Base-by-base conservation (phyloP, 164 flowering plant species). In the Malania oleifera region DNA sequence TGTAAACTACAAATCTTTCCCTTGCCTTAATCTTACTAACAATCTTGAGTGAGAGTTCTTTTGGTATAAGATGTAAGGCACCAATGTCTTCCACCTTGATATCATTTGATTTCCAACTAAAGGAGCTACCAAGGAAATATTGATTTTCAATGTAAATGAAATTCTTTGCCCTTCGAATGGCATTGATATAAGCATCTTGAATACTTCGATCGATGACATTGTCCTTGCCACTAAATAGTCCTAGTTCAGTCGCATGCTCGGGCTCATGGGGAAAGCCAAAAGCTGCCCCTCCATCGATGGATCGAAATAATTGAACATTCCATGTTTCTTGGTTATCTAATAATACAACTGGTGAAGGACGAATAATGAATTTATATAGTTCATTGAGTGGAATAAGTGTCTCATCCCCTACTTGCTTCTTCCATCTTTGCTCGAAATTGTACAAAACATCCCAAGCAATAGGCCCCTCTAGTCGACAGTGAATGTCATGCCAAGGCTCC, bases 401-500 rank as follows among this genome's bases (percentile, higher is more conserved):
- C 37, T 57, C 55, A 17, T 63, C 44, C 8, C 73, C 74, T 7
- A 62, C 75, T 60, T 82, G 87, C 56, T 70, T 80, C 28, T 15
- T 61, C 93, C 93, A 86, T 56, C 93, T 73, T 34, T 80, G 87
- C 63, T 83, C 93, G 29, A 83, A 86, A 54, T 86, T 86, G 63
- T 65, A 72, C 44, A 86, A 34, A 24, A 86, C 85, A 75, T 86
- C 93, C 93, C 89, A 86, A 8, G 93, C 89, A 17, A 78, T 65
- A 39, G 85, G 83, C 26, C 93, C 93, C 66, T 86, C 93, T 0
- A 86, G 67, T 28, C 62, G 56, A 50, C 84, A 80, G 37, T 86
- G 93, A 45, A 79, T 74, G 60, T 86, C 93, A 61, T 86, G 93
- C 93, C 93, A 83, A 1, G 93, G 93, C 70, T 86, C 93, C 35